phyloP scores from a whole-genome alignment of 441 rosid species.

The Eruca vesicaria region DNA sequence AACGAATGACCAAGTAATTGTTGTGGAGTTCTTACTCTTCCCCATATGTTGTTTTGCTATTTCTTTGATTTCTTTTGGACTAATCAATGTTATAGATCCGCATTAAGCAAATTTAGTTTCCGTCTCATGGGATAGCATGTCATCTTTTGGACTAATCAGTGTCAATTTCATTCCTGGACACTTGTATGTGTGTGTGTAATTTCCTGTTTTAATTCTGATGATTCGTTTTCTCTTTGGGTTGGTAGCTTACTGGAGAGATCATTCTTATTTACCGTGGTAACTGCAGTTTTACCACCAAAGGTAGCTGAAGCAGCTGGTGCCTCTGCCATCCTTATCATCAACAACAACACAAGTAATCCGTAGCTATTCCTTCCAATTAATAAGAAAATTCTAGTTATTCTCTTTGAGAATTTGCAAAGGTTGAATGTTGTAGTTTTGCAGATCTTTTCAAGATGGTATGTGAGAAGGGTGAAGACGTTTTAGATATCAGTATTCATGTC shows the following conservation, averaged over 20 bases:
- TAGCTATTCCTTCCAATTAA: neutral
- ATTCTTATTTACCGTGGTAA: slow-evolving; percentile 61
- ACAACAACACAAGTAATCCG: slow-evolving; percentile 47
- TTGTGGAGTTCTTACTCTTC: neutral
- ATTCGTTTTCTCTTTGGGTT: slow-evolving; percentile 5
- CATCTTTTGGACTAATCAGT: neutral
- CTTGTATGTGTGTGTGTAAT: too few species aligned
- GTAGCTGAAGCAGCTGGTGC: slow-evolving; percentile 57
- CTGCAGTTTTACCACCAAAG: slow-evolving; percentile 58
- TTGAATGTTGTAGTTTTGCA: slow-evolving; percentile 26
- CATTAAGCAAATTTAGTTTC: neutral
- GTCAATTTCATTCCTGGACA: too few species aligned
- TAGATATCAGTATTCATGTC: slow-evolving; percentile 48
- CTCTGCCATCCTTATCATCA: slow-evolving; percentile 58
- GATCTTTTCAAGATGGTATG: slow-evolving; percentile 76
- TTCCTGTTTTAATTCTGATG: slow-evolving; percentile 17
- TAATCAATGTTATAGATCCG: slow-evolving; percentile 2
- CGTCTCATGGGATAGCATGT: neutral
- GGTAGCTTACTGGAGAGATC: slow-evolving; percentile 57
- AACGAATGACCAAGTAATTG: neutral
- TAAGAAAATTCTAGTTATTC: neutral
- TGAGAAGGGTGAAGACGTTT: slow-evolving; percentile 45
- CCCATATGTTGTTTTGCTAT: neutral
- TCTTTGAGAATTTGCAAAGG: neutral
- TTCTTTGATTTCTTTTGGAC: neutral